Base-by-base conservation (phyloP, 441 rosid species). In the Erodium moschatum region DNA sequence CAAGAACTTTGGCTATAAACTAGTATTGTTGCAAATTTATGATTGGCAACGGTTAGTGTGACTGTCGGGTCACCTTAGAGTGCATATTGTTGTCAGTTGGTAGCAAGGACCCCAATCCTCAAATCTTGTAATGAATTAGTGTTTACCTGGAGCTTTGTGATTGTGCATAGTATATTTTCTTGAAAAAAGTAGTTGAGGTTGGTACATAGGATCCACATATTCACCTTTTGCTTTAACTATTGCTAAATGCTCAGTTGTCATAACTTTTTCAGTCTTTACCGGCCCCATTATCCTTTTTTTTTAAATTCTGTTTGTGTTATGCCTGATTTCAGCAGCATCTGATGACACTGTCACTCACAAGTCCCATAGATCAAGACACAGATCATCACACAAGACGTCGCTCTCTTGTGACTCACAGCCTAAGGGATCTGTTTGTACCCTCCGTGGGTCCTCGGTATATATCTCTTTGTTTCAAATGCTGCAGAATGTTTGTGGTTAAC, bases 391-490 rank as follows among this genome's bases (percentile, higher is more conserved):
- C 68, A 91, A 82, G 89, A 77, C 87, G 82, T 85, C 95, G 11
- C 78, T 86, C 38, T 89, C 98, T 69, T 85, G 85, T 79, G 97
- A 93, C 70, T 88, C 92, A 4, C 98, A 88, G 62, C 85, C 89
- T 20, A 93, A 91, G 77, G 80, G 79, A 48, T 85, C 96, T 64
- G 73, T 81, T 74, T 81, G 89, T 27, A 74, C 89, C 0, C 81
- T 80, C 70, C 81, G 80, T 70, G 85, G 83, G 80, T 74, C 86
- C 83, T 71, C 70, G 86, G 96, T 91, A 85, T 21, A 5, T 63
- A 38, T 74, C 69, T 46, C 50, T 69, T 1, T 68, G 46, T n/a
- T 5, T 20, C 5, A 50, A 13, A 50, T 13, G 58, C 58, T 66
- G 27, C 21, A 13, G 16, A 58, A 69, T 19, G 20, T 9, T 38